Conservation (phyloP, 2,329 filamentous ascomycete genomes). For the Aspergillus sergii region DNA sequence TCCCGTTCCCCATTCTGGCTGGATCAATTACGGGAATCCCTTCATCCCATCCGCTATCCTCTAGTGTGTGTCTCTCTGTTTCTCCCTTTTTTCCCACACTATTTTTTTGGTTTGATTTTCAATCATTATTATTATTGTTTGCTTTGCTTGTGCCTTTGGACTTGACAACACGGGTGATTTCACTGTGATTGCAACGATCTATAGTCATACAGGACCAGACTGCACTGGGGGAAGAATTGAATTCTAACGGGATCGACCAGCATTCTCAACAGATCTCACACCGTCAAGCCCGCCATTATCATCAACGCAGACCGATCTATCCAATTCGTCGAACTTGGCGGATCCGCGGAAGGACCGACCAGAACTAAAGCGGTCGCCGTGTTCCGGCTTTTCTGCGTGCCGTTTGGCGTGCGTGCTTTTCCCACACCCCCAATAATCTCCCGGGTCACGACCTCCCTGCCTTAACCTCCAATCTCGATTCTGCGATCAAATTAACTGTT, state of each 20-base stretch:
- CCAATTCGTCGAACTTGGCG: slow-evolving; percentile 13
- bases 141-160: not conserved
- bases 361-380: slow-evolving; percentile 19
- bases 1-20: slow-evolving; percentile 21
- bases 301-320: slow-evolving; percentile 18
- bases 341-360: slow-evolving; percentile 14
- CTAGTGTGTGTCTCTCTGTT: slow-evolving; percentile 9
- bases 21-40: slow-evolving; percentile 17
- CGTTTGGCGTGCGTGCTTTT: slow-evolving; percentile 14
- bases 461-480: slow-evolving; percentile 7
- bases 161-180: not conserved
- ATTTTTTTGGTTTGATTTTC: not conserved
- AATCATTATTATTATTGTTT: not conserved
- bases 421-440: slow-evolving; percentile 7
- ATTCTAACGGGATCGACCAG: slow-evolving; percentile 2
- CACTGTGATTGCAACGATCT: not conserved
- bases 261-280: slow-evolving; percentile 7
- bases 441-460: slow-evolving; percentile 7
- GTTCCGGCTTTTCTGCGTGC: slow-evolving; percentile 21
- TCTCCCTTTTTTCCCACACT: slow-evolving; percentile 5
- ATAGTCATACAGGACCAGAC: not conserved
- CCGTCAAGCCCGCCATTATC: slow-evolving; percentile 8
- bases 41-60: slow-evolving; percentile 17
- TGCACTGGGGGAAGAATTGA: not conserved
- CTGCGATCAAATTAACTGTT: slow-evolving; percentile 16